Percentiles rank a stretch among this genome's conserved stretches.
phyloP scores from a whole-genome alignment of 768 basidiomycete genomes.

The Boletus eberwhitei region DNA sequence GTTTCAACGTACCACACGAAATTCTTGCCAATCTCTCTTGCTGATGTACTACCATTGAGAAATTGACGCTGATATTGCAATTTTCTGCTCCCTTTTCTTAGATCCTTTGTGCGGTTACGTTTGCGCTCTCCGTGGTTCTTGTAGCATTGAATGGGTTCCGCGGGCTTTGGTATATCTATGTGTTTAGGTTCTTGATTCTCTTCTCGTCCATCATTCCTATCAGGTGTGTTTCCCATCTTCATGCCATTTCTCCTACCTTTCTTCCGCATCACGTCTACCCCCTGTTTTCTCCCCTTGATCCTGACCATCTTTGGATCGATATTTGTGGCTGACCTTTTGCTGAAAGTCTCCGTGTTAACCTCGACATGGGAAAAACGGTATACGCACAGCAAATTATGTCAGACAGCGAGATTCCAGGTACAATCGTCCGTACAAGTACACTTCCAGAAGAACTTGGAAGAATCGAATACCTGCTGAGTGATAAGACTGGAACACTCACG shows the following conservation, averaged over 20 bases:
- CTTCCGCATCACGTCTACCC: no score
- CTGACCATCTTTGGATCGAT: not conserved
- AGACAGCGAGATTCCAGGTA: slow-evolving; percentile 88
- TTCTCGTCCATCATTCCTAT: slow-evolving; percentile 99
- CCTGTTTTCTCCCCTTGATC: no score
- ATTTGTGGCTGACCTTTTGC: not conserved
- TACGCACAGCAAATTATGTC: slow-evolving; percentile 95
- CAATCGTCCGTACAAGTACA: slow-evolving; percentile 96
- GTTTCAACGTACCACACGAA: not conserved
- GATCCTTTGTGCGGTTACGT: slow-evolving; percentile 95
- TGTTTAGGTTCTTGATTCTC: slow-evolving; percentile 93
- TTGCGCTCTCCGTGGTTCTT: slow-evolving; percentile 83
- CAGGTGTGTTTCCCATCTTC: slow-evolving; percentile 55
- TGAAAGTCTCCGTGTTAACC: slow-evolving; percentile 88
- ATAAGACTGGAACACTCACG: slow-evolving; percentile 97
- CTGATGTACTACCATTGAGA: not conserved
- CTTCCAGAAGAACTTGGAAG: slow-evolving; percentile 94
- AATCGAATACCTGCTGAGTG: slow-evolving; percentile 93
- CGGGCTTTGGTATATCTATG: slow-evolving; percentile 93
- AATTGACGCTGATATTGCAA: not conserved
- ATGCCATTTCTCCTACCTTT: not conserved
- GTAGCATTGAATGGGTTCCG: slow-evolving; percentile 96
- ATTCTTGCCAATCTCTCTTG: not conserved
- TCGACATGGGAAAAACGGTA: slow-evolving; percentile 99
- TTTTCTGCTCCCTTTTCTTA: slow-evolving; percentile 27